Evolutionary conservation across 257 asterid species (phyloP).

Genomic region (Jasminum sambac): DNA sequence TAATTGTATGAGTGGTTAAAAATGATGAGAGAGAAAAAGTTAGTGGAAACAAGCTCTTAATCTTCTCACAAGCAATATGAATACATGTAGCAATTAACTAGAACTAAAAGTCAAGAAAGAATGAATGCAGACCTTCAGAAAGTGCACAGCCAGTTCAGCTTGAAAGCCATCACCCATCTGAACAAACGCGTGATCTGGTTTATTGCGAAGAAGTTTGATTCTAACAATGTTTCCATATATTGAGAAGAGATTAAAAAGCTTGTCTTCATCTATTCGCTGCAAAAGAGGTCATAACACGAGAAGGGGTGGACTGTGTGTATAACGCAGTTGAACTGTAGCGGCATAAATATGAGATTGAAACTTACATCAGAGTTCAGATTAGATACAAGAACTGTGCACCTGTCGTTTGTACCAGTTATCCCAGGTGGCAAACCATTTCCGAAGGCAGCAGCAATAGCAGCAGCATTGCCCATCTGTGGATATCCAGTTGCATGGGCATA

Average conservation of each 20-base stretch:
- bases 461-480: slow-evolving; percentile 82
- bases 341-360: slow-evolving; percentile 12
- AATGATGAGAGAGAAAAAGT: too few species aligned
- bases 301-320: slow-evolving; percentile 22
- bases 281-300: slow-evolving; percentile 18
- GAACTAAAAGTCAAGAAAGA: slow-evolving; percentile 17
- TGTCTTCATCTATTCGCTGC: slow-evolving; percentile 89
- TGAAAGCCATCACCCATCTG: slow-evolving; percentile 99
- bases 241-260: slow-evolving; percentile 91
- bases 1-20: too few species aligned
- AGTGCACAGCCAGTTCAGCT: slow-evolving; percentile 98
- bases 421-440: slow-evolving; percentile 97
- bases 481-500: slow-evolving; percentile 60
- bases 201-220: slow-evolving; percentile 90
- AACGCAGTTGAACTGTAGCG: background rate
- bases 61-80: background rate
- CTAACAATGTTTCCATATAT: slow-evolving; percentile 88
- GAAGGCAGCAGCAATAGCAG: slow-evolving; percentile 95
- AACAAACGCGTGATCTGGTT: slow-evolving; percentile 94
- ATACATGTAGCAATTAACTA: slow-evolving; percentile 12
- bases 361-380: slow-evolving; percentile 87
- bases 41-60: too few species aligned
- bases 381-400: slow-evolving; percentile 92
- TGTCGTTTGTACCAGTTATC: slow-evolving; percentile 85
- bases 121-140: slow-evolving; percentile 63